Percentiles rank a stretch among this genome's conserved stretches.
Conservation (phyloP, 2,329 filamentous ascomycete genomes). For the Aspergillus sp. region DNA sequence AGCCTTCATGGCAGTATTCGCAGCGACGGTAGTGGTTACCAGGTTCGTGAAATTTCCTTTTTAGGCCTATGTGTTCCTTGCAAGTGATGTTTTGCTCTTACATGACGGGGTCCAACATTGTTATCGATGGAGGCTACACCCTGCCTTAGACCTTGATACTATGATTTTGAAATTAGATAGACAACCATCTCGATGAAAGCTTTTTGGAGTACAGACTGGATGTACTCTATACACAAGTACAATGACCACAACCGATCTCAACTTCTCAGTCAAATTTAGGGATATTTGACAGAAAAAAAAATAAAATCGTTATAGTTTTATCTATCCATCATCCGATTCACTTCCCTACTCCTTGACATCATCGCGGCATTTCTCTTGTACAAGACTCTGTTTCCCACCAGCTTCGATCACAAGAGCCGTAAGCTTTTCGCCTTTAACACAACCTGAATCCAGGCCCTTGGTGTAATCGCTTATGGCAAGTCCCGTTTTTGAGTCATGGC, state of each 20-base stretch:
- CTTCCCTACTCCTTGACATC: neutral
- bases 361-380: conserved; percentile 39
- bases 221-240: no score
- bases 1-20: neutral
- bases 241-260: no score
- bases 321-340: no score
- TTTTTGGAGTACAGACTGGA: no score
- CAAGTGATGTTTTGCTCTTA: conserved; percentile 4
- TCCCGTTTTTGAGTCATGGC: conserved; percentile 72
- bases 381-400: conserved; percentile 35
- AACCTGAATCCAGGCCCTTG: conserved; percentile 79
- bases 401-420: conserved; percentile 70
- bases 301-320: no score
- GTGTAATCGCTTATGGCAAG: conserved; percentile 63
- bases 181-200: no score
- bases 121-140: conserved; percentile 8
- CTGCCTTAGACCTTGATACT: conserved; percentile 10
- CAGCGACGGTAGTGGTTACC: neutral
- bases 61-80: conserved; percentile 7
- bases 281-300: no score
- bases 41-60: neutral
- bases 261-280: no score
- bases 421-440: conserved; percentile 66
- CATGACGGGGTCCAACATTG: conserved; percentile 7
- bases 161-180: no score